Base-by-base conservation (phyloP, 2,329 filamentous ascomycete genomes). In the Dissoconium aciculare region DNA sequence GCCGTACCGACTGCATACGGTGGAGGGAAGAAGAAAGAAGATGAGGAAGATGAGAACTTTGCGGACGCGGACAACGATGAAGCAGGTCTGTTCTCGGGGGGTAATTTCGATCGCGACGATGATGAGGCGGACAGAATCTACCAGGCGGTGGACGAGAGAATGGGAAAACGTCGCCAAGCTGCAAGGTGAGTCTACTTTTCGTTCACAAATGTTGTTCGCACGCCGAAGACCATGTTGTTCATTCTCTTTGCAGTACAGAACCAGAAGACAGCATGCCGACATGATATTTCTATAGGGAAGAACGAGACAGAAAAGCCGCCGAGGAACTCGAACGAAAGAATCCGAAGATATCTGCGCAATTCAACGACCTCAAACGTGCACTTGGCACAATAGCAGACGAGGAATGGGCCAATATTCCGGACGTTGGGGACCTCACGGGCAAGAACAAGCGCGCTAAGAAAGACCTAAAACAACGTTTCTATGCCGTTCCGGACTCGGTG, bases 31-130 rank as follows among this genome's bases (percentile, higher is more conserved):
- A 70, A 74, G 33, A 78, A 80, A 47, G 78, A 79, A 28, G 75
- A 79, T 30, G 72, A 79, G 11, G 74, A 78, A 19, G 76, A 79
- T 17, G 77, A 78, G 31, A 71, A 87, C 27, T 95, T 84, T 50
- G 84, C 93, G 52, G 89, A 98, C 52, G 89, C 89, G 1, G 89
- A 98, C 48, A 95, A 95, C 50, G 89, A 98, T 56, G 80, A 89
- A 28, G 19, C 19, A 8, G 89, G 91, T 4, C 64, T 98, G 13
- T 98, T 98, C 50, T 85, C 89, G 3, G 87, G 83, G 33, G 89
- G 89, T 19, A 80, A 89, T 46, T 98, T 93, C 61, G 89, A 95
- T 55, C 80, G 89, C 54, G 89, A 98, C 34, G 89, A 98, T 51
- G 89, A 98, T 50, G 91, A 98, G 57, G 89, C 89, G 26, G 89